phyloP scores from a whole-genome alignment of 345 rosid genomes.

The Dipteronia sinensis region DNA sequence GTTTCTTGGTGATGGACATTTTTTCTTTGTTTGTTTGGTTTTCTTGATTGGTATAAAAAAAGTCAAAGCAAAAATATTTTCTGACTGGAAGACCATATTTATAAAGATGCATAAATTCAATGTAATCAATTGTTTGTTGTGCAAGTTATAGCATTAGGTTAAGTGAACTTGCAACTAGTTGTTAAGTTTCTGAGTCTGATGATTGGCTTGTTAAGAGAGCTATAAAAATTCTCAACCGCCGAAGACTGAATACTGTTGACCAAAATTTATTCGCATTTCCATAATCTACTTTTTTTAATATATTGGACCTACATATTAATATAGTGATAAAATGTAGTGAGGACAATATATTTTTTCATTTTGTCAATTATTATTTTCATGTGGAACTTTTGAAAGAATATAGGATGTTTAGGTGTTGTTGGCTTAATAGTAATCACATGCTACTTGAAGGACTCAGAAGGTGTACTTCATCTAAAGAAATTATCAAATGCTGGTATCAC shows the following conservation, averaged over 20 bases:
- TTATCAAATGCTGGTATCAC: slow-evolving; percentile 85
- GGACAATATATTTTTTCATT: not conserved
- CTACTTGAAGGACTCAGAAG: slow-evolving; percentile 73
- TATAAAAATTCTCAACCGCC: not conserved
- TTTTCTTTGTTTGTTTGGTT: not conserved
- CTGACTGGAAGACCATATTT: not conserved
- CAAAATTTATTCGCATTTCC: not conserved
- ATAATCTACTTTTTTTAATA: not conserved
- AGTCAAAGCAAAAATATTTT: not conserved
- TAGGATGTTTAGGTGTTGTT: not conserved
- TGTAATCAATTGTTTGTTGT: slow-evolving; percentile 4
- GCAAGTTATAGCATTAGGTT: not conserved
- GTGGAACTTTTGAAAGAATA: slow-evolving; percentile 4
- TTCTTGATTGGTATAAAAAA: not conserved
- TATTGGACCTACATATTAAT: not conserved
- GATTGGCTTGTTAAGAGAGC: not conserved
- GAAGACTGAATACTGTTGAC: slow-evolving; percentile 2
- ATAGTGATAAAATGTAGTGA: not conserved
- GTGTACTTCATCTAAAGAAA: slow-evolving; percentile 72
- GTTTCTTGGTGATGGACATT: slow-evolving; percentile 10
- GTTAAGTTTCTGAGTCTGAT: not conserved
- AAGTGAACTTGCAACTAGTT: not conserved
- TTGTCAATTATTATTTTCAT: not conserved
- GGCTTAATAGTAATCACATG: slow-evolving; percentile 19
- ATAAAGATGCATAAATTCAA: not conserved